Conservation (phyloP, 345 rosid species). For the Populus euphratica region DNA sequence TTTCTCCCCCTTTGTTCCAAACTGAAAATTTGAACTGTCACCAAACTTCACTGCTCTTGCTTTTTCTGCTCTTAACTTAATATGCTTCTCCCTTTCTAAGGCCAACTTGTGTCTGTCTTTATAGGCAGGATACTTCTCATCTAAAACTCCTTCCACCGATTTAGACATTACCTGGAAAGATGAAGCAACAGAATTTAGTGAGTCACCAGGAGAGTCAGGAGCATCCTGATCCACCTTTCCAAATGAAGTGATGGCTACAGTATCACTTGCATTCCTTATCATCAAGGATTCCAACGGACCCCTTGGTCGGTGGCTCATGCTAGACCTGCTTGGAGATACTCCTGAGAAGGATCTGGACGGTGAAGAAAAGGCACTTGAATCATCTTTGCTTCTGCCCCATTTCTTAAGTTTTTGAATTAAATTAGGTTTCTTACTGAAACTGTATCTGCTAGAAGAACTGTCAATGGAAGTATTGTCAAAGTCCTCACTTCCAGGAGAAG, state of each 20-base stretch:
- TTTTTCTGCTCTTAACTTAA: constrained; percentile 74
- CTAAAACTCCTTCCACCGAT: constrained; percentile 68
- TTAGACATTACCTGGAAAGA: constrained; percentile 92
- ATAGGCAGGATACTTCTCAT: constrained; percentile 87
- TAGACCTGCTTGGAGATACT: constrained; percentile 68
- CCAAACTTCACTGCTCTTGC: constrained; percentile 75
- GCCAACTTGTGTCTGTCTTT: constrained; percentile 92
- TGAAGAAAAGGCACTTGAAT: constrained; percentile 59
- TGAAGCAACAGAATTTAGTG: constrained; percentile 58
- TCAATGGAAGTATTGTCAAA: constrained; percentile 83
- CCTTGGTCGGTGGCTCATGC: constrained; percentile 56
- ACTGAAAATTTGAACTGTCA: constrained; percentile 31
- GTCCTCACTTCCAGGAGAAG: constrained; percentile 93
- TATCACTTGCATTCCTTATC: constrained; percentile 81
- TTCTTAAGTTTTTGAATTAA: constrained; percentile 81
- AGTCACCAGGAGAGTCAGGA: constrained; percentile 55
- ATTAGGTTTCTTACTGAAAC: constrained; percentile 69
- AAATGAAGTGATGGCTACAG: constrained; percentile 77
- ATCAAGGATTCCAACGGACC: constrained; percentile 90
- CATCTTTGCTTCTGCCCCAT: constrained; percentile 90
- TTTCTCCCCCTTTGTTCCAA: constrained; percentile 22
- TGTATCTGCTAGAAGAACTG: constrained; percentile 71
- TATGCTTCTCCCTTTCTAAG: constrained; percentile 77
- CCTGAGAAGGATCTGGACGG: constrained; percentile 74
- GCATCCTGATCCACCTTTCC: constrained; percentile 64